Percentiles rank a stretch among this genome's conserved stretches.
Evolutionary conservation across 2,329 filamentous ascomycete genomes (phyloP).

Genomic region (Helicocarpus griseus): DNA sequence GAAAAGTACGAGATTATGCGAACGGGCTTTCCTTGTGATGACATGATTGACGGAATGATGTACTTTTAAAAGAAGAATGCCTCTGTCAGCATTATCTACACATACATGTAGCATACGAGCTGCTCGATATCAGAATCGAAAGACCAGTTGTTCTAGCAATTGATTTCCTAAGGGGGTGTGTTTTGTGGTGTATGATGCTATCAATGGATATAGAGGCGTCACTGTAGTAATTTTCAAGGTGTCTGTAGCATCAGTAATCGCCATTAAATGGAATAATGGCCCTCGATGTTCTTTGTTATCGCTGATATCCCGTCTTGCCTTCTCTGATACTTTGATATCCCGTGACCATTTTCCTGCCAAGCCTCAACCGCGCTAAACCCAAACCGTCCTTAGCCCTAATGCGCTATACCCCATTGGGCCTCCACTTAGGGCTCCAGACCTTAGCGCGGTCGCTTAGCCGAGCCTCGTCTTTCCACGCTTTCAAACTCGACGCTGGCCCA

Average conservation of each 20-base stretch:
- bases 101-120: not conserved
- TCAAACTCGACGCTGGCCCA: slow-evolving; percentile 17
- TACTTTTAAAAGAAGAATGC: not conserved
- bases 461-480: slow-evolving; percentile 25
- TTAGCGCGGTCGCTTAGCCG: slow-evolving; percentile 33
- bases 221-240: not conserved
- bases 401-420: slow-evolving; percentile 3
- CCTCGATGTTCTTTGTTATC: no score
- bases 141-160: slow-evolving; percentile 1
- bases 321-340: no score
- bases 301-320: no score
- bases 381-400: not conserved
- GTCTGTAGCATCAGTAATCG: not conserved
- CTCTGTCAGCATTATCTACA: not conserved
- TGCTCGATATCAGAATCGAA: not conserved
- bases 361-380: no score
- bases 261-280: no score
- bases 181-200: no score
- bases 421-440: slow-evolving; percentile 30
- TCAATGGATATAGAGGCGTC: no score
- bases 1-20: not conserved
- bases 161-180: no score
- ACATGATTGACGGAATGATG: not conserved
- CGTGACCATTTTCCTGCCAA: no score
- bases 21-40: not conserved